Percentiles rank a stretch among this genome's conserved stretches.
Conservation (phyloP, 1,284 basidiomycete genomes). For the Cryptococcus depauperatus region DNA sequence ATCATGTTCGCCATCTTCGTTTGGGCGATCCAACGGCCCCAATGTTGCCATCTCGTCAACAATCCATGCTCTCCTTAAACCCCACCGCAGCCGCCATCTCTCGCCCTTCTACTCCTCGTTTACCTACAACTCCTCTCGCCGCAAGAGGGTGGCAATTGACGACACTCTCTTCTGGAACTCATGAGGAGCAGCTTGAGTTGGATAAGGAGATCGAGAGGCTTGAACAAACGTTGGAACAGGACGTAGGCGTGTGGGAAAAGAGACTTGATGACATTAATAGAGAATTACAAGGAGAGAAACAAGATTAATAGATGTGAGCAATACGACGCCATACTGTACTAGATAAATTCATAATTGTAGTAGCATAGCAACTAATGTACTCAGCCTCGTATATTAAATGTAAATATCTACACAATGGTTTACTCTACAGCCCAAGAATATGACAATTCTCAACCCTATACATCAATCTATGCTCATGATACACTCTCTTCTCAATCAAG, state of each 20-base stretch:
- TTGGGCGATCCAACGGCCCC: constrained; percentile 29
- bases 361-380: too few species aligned
- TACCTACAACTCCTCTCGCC: constrained; percentile 24
- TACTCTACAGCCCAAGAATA: not conserved
- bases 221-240: constrained; percentile 43
- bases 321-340: not conserved
- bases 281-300: constrained; percentile 29
- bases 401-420: not conserved
- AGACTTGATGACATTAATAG: constrained; percentile 58
- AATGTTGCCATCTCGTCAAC: not conserved
- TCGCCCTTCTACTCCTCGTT: constrained; percentile 10
- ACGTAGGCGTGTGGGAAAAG: constrained; percentile 60
- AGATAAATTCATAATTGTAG: too few species aligned
- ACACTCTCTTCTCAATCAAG: too few species aligned
- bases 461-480: too few species aligned
- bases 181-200: constrained; percentile 37
- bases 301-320: not conserved
- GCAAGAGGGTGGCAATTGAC: constrained; percentile 41
- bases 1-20: constrained; percentile 50
- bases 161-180: constrained; percentile 23
- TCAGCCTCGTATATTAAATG: too few species aligned
- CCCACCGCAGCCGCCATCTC: not conserved
- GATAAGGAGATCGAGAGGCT: constrained; percentile 47
- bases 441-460: too few species aligned
- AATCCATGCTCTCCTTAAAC: not conserved